These are phyloP conservation scores for Lunularia cruciata DNA, from an alignment of 225 moss, liverwort and hornwort species.

Conservation along the genomic window DNA sequence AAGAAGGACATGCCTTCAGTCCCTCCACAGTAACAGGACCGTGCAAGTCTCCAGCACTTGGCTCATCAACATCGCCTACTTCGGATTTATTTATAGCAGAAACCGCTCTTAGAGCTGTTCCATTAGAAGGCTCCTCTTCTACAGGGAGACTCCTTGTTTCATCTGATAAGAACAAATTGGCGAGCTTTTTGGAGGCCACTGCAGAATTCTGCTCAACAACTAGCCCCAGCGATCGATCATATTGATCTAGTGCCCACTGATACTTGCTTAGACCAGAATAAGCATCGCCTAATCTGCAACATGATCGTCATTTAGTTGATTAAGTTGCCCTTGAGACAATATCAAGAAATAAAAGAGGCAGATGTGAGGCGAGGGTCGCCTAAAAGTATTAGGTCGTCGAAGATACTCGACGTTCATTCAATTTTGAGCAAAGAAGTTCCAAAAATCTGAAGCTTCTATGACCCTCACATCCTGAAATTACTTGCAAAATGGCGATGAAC, in stretches of 20 bases:
- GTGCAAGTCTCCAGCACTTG: constrained; percentile 39
- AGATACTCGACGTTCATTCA: too few species aligned
- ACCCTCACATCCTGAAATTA: too few species aligned
- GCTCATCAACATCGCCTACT: constrained; percentile 17
- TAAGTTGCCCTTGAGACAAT: too few species aligned
- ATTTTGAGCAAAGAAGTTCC: too few species aligned
- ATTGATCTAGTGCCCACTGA: constrained; percentile 36
- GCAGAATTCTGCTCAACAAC: constrained; percentile 13
- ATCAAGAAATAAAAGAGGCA: too few species aligned
- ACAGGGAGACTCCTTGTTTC: not conserved
- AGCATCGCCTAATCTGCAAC: constrained; percentile 39
- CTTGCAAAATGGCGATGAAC: too few species aligned
- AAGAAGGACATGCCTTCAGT: constrained; percentile 27
- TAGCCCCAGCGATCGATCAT: constrained; percentile 40
- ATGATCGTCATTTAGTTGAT: too few species aligned
- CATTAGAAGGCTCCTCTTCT: not conserved
- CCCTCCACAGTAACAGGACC: constrained; percentile 30
- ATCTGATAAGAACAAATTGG: constrained; percentile 2
- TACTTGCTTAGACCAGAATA: constrained; percentile 35
- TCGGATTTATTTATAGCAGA: not conserved
- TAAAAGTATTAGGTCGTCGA: too few species aligned
- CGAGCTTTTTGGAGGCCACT: constrained; percentile 1
- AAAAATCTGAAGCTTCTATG: too few species aligned
- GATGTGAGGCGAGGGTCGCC: too few species aligned
- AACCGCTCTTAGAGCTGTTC: too few species aligned